Conservation (phyloP, 768 basidiomycete species). For the Pleurotus platypus region DNA sequence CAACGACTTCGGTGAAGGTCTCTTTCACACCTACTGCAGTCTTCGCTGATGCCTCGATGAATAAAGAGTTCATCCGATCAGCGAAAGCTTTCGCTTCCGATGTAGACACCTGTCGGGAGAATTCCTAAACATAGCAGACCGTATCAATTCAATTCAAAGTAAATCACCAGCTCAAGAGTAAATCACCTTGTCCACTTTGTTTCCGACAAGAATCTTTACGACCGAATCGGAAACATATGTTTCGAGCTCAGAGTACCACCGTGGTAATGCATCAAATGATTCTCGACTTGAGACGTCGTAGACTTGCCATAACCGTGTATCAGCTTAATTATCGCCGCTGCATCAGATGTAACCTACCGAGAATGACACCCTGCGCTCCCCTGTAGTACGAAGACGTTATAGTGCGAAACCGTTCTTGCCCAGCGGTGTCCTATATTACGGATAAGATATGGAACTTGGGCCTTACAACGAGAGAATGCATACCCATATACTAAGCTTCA, state of each 20-base stretch:
- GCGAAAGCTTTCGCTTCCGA: conserved; percentile 82
- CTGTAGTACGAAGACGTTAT: conserved; percentile 96
- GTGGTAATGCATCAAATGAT: conserved; percentile 90
- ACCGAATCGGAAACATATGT: conserved; percentile 85
- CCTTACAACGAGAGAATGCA: too few species aligned
- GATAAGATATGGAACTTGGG: neutral
- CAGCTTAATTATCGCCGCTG: neutral
- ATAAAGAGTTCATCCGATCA: conserved; percentile 73
- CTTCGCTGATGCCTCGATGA: conserved; percentile 93
- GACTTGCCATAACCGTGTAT: conserved; percentile 41
- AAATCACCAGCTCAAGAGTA: neutral
- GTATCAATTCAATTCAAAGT: neutral
- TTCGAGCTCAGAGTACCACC: conserved; percentile 92
- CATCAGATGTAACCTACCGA: conserved; percentile 39
- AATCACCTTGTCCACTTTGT: conserved; percentile 87
- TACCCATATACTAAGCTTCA: conserved; percentile 98
- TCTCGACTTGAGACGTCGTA: conserved; percentile 94
- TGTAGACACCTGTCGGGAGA: conserved; percentile 81
- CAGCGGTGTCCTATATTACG: conserved; percentile 81
- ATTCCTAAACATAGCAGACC: conserved; percentile 52
- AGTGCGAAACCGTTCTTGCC: conserved; percentile 95
- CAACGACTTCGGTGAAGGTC: conserved; percentile 70
- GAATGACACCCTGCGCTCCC: conserved; percentile 79
- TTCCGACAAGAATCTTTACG: conserved; percentile 92
- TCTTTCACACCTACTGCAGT: conserved; percentile 81